Conservation (phyloP, 2,329 filamentous ascomycete species). For the Fusarium secorum region DNA sequence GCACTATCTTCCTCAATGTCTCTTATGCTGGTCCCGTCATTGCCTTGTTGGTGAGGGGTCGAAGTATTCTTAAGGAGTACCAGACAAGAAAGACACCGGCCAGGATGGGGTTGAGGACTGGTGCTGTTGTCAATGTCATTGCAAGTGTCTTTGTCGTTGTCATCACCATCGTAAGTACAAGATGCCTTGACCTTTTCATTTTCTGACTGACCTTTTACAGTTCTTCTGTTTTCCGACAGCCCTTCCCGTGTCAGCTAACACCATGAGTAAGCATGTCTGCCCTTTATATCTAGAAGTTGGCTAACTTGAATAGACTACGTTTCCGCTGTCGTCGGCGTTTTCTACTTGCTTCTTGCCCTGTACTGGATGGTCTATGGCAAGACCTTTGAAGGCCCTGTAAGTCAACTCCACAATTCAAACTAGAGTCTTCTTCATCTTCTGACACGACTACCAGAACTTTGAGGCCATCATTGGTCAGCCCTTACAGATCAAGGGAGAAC, state of each 20-base stretch:
- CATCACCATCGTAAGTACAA: constrained; percentile 1
- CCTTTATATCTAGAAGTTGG: fast-evolving
- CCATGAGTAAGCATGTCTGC: background rate
- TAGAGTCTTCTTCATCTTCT: fast-evolving
- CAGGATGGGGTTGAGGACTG: background rate
- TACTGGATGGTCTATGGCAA: constrained; percentile 4
- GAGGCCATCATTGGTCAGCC: constrained; percentile 6
- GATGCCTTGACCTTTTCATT: fast-evolving
- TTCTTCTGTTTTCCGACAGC: constrained; percentile 16
- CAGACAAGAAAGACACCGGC: constrained; percentile 8
- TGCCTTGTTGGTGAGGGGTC: constrained; percentile 11
- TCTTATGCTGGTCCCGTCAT: constrained; percentile 28
- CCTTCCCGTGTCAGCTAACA: background rate
- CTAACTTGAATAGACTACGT: background rate
- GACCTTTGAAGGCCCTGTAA: constrained; percentile 7
- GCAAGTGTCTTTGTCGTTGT: constrained; percentile 3
- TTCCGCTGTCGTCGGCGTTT: constrained; percentile 2
- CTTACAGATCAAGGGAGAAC: background rate
- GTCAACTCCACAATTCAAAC: fast-evolving
- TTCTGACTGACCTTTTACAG: background rate
- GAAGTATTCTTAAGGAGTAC: background rate
- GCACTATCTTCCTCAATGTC: constrained; percentile 31
- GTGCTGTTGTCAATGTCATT: background rate
- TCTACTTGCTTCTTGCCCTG: background rate
- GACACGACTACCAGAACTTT: background rate